A percentile compares a stretch with the other conserved stretches of the same genome.
Evolutionary conservation across 2,329 filamentous ascomycete species (phyloP).

Genomic region (Phialophora chinensis): DNA sequence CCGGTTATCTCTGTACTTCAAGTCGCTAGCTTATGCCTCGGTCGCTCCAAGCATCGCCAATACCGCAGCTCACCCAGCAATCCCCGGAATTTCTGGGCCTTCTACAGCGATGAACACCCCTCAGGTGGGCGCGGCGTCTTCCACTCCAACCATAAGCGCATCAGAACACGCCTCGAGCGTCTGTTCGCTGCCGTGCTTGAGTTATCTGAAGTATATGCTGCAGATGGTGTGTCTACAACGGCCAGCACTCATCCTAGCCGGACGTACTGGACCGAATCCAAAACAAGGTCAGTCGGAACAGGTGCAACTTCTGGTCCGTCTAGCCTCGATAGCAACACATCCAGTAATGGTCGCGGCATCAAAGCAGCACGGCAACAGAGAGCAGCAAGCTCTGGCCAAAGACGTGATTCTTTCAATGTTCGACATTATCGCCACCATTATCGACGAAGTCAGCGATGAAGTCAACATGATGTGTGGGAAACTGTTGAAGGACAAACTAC

Average conservation of each 20-base stretch:
- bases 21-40: slow-evolving; percentile 22
- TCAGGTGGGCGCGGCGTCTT: slow-evolving; percentile 22
- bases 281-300: slow-evolving; percentile 36
- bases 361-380: slow-evolving; percentile 11
- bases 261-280: slow-evolving; percentile 16
- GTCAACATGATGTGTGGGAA: slow-evolving; percentile 50
- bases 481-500: slow-evolving; percentile 49
- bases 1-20: slow-evolving; percentile 34
- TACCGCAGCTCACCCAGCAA: slow-evolving; percentile 3
- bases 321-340: slow-evolving; percentile 42
- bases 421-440: slow-evolving; percentile 53
- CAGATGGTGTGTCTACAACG: slow-evolving; percentile 38
- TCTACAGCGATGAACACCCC: slow-evolving; percentile 12
- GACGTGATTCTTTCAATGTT: slow-evolving; percentile 45
- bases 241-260: slow-evolving; percentile 17
- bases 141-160: slow-evolving; percentile 20
- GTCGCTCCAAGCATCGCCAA: slow-evolving; percentile 3
- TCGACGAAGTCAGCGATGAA: slow-evolving; percentile 54
- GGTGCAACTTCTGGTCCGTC: slow-evolving; percentile 38
- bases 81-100: slow-evolving; percentile 13
- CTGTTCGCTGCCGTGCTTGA: slow-evolving; percentile 21
- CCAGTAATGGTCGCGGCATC: slow-evolving; percentile 42
- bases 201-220: slow-evolving; percentile 32
- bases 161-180: slow-evolving; percentile 20
- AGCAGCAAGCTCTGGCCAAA: slow-evolving; percentile 29